Evolutionary conservation across 1,284 basidiomycete species (phyloP).

Genomic region (Tremellales sp.): DNA sequence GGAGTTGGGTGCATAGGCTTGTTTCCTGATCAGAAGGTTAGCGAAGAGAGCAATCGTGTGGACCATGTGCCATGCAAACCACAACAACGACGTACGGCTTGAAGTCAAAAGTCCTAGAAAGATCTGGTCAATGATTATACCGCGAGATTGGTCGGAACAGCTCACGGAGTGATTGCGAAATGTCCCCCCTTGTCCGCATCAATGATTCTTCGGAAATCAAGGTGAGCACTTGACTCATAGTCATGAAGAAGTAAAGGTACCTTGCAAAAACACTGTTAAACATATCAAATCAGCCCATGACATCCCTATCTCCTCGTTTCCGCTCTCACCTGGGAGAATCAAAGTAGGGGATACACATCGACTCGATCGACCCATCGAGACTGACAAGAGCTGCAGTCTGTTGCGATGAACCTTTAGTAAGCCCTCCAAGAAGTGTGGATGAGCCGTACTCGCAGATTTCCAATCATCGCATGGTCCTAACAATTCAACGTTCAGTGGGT

Average conservation of each 20-base stretch:
- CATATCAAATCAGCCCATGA: background rate
- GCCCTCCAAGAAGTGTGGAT: background rate
- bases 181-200: constrained; percentile 72
- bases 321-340: constrained; percentile 71
- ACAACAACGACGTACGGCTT: constrained; percentile 34
- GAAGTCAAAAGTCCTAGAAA: constrained; percentile 28
- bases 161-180: constrained; percentile 72
- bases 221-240: background rate
- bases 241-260: constrained; percentile 22
- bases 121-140: background rate
- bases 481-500: background rate
- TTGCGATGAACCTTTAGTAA: background rate
- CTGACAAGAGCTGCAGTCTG: constrained; percentile 50
- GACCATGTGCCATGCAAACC: too few relatives aligned
- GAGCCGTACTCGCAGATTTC: constrained; percentile 43
- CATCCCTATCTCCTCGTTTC: too few relatives aligned
- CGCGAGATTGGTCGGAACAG: background rate
- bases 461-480: constrained; percentile 50
- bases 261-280: constrained; percentile 65
- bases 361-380: constrained; percentile 55
- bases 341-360: constrained; percentile 87
- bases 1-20: constrained; percentile 80
- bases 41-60: constrained; percentile 1
- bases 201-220: constrained; percentile 25
- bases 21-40: constrained; percentile 64